A percentile compares a stretch with the other conserved stretches of the same genome.
These are phyloP conservation scores for Aspergillus ochraceus DNA, from an alignment of 2,329 filamentous ascomycete genomes.

Conservation along the genomic window DNA sequence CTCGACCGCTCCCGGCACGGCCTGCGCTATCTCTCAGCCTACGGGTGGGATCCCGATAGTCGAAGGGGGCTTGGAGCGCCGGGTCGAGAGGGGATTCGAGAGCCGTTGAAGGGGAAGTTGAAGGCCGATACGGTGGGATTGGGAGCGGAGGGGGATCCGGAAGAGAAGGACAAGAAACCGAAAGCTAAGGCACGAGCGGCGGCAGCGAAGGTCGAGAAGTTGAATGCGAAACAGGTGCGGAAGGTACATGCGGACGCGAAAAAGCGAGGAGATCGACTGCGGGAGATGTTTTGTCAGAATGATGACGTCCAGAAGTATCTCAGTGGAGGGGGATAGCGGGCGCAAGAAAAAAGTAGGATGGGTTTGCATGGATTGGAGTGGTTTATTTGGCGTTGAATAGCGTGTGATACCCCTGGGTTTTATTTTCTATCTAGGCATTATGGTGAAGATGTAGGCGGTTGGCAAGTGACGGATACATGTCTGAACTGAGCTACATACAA, in stretches of 20 bases:
- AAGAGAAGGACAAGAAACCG: slow-evolving; percentile 31
- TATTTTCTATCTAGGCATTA: background rate
- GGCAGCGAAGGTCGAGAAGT: slow-evolving; percentile 47
- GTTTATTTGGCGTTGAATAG: background rate
- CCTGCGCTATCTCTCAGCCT: slow-evolving; percentile 55
- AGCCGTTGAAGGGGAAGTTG: slow-evolving; percentile 69
- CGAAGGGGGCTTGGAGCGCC: slow-evolving; percentile 69
- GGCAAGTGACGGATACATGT: background rate
- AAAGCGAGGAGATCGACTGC: slow-evolving; percentile 63
- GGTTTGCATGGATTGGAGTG: background rate
- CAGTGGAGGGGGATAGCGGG: slow-evolving; percentile 34
- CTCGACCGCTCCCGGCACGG: slow-evolving; percentile 59
- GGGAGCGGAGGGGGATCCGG: slow-evolving; percentile 48
- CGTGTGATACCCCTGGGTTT: slow-evolving; percentile 6
- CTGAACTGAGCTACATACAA: slow-evolving; percentile 5
- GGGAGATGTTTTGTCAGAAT: slow-evolving; percentile 70
- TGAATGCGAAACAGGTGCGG: slow-evolving; percentile 71
- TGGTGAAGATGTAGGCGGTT: background rate
- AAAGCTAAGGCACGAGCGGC: slow-evolving; percentile 34
- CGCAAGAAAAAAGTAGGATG: background rate
- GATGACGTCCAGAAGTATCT: slow-evolving; percentile 77
- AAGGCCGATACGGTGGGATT: slow-evolving; percentile 78
- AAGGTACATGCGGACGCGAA: slow-evolving; percentile 63
- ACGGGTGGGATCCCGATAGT: slow-evolving; percentile 62
- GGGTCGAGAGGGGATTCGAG: slow-evolving; percentile 68